A percentile compares a stretch with the other conserved stretches of the same genome.
Conservation (phyloP, 2,329 filamentous ascomycete species). For the Capronia americana region DNA sequence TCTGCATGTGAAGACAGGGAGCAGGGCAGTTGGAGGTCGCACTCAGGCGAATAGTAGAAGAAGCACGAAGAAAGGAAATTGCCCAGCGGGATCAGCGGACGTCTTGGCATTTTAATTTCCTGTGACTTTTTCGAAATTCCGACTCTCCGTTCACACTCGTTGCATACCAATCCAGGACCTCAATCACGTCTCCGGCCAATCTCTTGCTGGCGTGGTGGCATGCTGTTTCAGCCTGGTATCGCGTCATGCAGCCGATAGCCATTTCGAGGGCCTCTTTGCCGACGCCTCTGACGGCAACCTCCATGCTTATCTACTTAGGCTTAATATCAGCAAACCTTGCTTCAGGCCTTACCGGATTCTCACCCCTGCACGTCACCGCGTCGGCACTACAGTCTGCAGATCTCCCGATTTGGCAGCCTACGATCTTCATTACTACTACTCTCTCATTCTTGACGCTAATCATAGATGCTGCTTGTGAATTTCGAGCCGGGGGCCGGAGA, state of each 20-base stretch:
- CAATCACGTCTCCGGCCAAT: conserved; percentile 5
- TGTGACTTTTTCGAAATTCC: neutral
- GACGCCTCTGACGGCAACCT: conserved; percentile 12
- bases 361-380: neutral
- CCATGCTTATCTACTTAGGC: neutral
- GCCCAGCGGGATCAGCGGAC: neutral
- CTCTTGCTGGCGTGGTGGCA: neutral
- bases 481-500: neutral
- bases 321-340: conserved; percentile 14
- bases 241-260: conserved; percentile 14
- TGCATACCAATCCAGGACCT: neutral
- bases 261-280: neutral
- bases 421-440: conserved; percentile 13
- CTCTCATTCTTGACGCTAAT: neutral
- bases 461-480: neutral
- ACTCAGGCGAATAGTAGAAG: neutral
- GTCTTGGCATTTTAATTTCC: conserved; percentile 15
- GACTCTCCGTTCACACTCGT: conserved; percentile 4
- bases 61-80: neutral
- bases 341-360: neutral
- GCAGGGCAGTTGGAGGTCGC: neutral
- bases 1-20: neutral
- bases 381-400: neutral
- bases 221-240: conserved; percentile 22
- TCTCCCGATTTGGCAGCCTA: conserved; percentile 3